A percentile compares a stretch with the other conserved stretches of the same genome.
Evolutionary conservation across 768 basidiomycete species (phyloP).

Genomic region (Phaffia australis): DNA sequence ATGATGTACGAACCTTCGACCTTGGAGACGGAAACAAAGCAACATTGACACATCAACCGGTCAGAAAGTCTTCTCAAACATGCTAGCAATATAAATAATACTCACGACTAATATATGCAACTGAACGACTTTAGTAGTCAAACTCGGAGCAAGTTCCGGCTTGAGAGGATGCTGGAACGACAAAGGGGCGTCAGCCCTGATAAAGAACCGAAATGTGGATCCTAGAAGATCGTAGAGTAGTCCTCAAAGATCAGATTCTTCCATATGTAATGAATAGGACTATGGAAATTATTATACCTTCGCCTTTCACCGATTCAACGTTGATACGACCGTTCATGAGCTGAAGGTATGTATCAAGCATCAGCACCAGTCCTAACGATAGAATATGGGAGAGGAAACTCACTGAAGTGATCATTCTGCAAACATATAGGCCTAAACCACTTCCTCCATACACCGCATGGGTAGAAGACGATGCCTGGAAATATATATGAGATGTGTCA

Average conservation of each 20-base stretch:
- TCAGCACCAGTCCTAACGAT: neutral
- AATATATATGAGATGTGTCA: slow-evolving; percentile 30
- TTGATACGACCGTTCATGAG: slow-evolving; percentile 40
- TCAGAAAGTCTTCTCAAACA: neutral
- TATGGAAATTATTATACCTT: slow-evolving; percentile 31
- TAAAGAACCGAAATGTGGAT: slow-evolving; percentile 39
- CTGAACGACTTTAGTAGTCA: neutral
- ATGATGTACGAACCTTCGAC: slow-evolving; percentile 9
- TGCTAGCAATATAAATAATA: too few species aligned
- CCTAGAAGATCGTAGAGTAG: neutral
- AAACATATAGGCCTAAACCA: slow-evolving; percentile 41
- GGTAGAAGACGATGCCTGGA: slow-evolving; percentile 34
- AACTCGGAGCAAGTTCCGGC: neutral
- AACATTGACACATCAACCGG: too few species aligned
- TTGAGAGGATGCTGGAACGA: neutral
- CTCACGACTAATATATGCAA: neutral
- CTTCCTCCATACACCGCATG: slow-evolving; percentile 36
- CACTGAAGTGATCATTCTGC: slow-evolving; percentile 35
- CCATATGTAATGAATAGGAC: neutral
- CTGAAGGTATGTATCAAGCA: neutral
- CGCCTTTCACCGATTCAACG: slow-evolving; percentile 37
- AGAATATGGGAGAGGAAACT: neutral
- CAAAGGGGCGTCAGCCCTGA: slow-evolving; percentile 27
- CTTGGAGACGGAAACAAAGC: slow-evolving; percentile 1
- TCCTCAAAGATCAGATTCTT: too few species aligned